A percentile compares a stretch with the other conserved stretches of the same genome.
These are phyloP conservation scores for Erysimum cheiranthoides DNA, from an alignment of 345 rosid species.

Conservation along the genomic window DNA sequence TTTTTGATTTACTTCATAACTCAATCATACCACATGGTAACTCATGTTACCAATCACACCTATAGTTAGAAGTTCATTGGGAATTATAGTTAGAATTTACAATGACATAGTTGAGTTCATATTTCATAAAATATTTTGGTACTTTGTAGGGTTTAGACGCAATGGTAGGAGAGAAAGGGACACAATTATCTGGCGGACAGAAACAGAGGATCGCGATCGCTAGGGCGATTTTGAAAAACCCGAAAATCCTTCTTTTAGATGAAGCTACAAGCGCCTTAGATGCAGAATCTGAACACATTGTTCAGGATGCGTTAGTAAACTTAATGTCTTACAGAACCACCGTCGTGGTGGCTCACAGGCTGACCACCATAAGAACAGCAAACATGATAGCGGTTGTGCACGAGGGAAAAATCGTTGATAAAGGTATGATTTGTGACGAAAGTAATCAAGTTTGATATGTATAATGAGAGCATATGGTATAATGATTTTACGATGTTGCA, in stretches of 20 bases:
- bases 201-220: conserved; percentile 29
- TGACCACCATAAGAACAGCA: conserved; percentile 59
- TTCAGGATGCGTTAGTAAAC: conserved; percentile 58
- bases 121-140: not conserved
- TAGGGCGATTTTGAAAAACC: conserved; percentile 10
- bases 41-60: too few relatives aligned
- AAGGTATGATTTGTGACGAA: not conserved
- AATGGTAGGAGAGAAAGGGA: conserved; percentile 58
- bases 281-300: conserved; percentile 57
- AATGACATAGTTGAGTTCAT: not conserved
- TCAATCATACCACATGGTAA: too few relatives aligned
- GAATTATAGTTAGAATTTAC: too few relatives aligned
- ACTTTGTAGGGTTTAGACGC: conserved; percentile 50
- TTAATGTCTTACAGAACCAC: conserved; percentile 55
- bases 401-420: conserved; percentile 55
- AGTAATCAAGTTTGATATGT: not conserved
- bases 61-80: too few relatives aligned
- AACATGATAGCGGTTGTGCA: conserved; percentile 63
- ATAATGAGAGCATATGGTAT: not conserved
- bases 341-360: conserved; percentile 60
- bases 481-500: not conserved
- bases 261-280: conserved; percentile 43
- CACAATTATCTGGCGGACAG: conserved; percentile 57
- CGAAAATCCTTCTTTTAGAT: conserved; percentile 19
- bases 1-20: too few relatives aligned